Conservation (phyloP, 257 asterid genomes). For the Mentha longifolia region DNA sequence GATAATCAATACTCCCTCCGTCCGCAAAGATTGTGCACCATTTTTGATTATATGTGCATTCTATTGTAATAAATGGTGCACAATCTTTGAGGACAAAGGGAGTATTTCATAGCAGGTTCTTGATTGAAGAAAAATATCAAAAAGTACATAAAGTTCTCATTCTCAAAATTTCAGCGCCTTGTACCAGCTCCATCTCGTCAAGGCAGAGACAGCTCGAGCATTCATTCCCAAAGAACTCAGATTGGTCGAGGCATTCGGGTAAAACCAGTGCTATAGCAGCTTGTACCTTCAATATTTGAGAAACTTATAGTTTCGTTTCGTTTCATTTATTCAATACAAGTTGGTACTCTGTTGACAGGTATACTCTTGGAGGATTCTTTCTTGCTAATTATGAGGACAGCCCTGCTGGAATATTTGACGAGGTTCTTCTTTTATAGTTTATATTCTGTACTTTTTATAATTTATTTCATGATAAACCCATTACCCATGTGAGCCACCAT, state of each 20-base stretch:
- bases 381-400: conserved; percentile 93
- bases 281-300: conserved; percentile 8
- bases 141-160: conserved; percentile 10
- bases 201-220: conserved; percentile 92
- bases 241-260: conserved; percentile 98
- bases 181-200: conserved; percentile 96
- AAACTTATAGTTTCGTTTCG: conserved; percentile 9
- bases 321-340: conserved; percentile 36
- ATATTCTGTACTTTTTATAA: conserved; percentile 1
- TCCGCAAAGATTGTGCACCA: too few species aligned
- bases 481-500: conserved; percentile 38
- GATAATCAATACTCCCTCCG: neutral
- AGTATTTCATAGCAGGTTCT: too few species aligned
- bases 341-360: conserved; percentile 61
- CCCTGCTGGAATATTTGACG: conserved; percentile 91
- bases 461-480: conserved; percentile 31
- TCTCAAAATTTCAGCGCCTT: conserved; percentile 68
- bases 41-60: neutral
- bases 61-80: too few species aligned
- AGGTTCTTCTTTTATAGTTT: conserved; percentile 55
- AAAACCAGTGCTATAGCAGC: conserved; percentile 29
- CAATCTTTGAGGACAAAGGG: too few species aligned
- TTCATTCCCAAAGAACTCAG: conserved; percentile 86
- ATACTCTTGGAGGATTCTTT: conserved; percentile 96
- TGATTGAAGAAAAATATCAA: conserved; percentile 1